Percentiles rank a stretch among this genome's conserved stretches.
These are phyloP conservation scores for Clarireedia hainanense DNA, from an alignment of 2,329 filamentous ascomycete species.

Conservation along the genomic window DNA sequence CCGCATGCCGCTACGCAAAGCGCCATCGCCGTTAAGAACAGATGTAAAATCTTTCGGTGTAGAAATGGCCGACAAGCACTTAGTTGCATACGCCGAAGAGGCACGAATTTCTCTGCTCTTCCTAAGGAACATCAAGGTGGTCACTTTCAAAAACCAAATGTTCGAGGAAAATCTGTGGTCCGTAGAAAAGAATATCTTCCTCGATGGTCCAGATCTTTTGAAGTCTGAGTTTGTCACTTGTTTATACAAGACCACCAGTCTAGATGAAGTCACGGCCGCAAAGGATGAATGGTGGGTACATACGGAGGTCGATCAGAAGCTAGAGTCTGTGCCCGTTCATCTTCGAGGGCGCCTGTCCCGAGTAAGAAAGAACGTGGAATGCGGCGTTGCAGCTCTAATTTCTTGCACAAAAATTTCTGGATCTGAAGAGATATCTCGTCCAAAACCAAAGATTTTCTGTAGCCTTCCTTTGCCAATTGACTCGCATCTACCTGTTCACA, in stretches of 20 bases:
- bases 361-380: constrained; percentile 18
- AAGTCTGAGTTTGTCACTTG: constrained; percentile 11
- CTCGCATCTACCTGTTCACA: constrained; percentile 23
- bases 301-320: constrained; percentile 13
- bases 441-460: not conserved
- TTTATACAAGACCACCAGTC: constrained; percentile 3
- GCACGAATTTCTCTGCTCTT: constrained; percentile 24
- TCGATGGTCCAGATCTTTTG: not conserved
- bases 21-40: not conserved
- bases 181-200: constrained; percentile 3
- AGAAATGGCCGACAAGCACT: not conserved
- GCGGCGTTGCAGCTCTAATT: constrained; percentile 18
- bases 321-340: not conserved
- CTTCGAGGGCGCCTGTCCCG: constrained; percentile 13
- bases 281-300: constrained; percentile 18
- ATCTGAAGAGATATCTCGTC: not conserved
- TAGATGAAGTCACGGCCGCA: not conserved
- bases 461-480: constrained; percentile 10
- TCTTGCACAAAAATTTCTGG: not conserved
- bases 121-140: constrained; percentile 14
- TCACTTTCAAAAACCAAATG: constrained; percentile 16
- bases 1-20: constrained; percentile 21
- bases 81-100: constrained; percentile 20
- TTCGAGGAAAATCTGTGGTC: constrained; percentile 15
- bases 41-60: not conserved